Conservation (phyloP, 192 early-diverging fungal species). For the Coemansia asiatica region DNA sequence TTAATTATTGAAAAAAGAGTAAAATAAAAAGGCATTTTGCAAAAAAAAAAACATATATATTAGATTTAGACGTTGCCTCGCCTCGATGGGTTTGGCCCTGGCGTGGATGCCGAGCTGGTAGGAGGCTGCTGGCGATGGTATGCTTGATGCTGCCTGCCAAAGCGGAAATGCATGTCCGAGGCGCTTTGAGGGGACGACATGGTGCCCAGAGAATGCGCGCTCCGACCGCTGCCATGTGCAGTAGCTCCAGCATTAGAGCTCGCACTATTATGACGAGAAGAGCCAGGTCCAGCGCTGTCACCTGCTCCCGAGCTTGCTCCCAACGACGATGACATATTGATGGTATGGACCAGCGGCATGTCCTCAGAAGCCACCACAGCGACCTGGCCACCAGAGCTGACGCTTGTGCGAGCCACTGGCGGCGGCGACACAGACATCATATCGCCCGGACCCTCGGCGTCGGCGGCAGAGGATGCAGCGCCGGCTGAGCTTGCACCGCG, state of each 20-base stretch:
- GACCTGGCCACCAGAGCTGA: slow-evolving; percentile 1
- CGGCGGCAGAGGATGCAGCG: background rate
- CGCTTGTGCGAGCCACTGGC: background rate
- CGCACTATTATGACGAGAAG: too few relatives aligned
- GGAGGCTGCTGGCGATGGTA: background rate
- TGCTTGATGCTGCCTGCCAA: background rate
- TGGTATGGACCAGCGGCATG: slow-evolving; percentile 9
- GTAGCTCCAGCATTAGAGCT: too few relatives aligned
- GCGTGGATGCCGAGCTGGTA: background rate
- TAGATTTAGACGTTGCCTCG: background rate
- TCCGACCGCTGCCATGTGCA: too few relatives aligned
- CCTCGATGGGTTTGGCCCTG: background rate
- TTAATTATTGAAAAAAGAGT: slow-evolving; percentile 7
- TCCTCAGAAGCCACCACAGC: background rate
- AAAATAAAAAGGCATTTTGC: too few relatives aligned
- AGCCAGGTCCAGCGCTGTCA: too few relatives aligned
- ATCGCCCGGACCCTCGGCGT: slow-evolving; percentile 1
- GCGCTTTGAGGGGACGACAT: background rate
- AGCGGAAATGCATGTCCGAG: background rate
- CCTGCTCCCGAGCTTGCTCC: too few relatives aligned
- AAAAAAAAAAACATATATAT: background rate
- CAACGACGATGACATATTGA: background rate
- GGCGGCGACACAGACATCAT: slow-evolving; percentile 8
- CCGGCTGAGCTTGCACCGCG: slow-evolving; percentile 3
- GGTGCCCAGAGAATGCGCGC: too few relatives aligned